phyloP scores from a whole-genome alignment of 2,329 filamentous ascomycete genomes.

The Pyrenochaeta sp. region DNA sequence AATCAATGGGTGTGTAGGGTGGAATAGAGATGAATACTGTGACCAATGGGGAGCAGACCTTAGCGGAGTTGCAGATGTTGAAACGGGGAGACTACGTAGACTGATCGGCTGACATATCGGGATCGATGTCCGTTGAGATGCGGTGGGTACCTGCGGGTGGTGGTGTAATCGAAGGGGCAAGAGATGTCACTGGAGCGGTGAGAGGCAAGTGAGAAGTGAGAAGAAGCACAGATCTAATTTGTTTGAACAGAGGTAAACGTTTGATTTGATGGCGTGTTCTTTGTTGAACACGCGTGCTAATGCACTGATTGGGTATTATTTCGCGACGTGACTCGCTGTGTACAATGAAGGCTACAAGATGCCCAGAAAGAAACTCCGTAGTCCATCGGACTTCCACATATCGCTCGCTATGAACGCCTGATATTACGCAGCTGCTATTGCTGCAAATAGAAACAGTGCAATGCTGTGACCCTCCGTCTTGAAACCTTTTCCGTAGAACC shows the following conservation, averaged over 20 bases:
- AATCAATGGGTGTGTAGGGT: slow-evolving; percentile 7
- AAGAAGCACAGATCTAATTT: neutral
- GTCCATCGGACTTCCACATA: slow-evolving; percentile 13
- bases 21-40: neutral
- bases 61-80: slow-evolving; percentile 20
- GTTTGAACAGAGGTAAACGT: neutral
- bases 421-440: slow-evolving; percentile 2
- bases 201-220: neutral
- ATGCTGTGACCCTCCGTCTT: slow-evolving; percentile 1
- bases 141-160: slow-evolving; percentile 1
- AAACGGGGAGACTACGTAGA: slow-evolving; percentile 14
- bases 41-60: slow-evolving; percentile 9
- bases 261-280: neutral
- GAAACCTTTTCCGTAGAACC: slow-evolving; percentile 11
- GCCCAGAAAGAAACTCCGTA: slow-evolving; percentile 7
- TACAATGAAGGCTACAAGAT: slow-evolving; percentile 3
- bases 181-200: slow-evolving; percentile 4
- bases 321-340: slow-evolving; percentile 12
- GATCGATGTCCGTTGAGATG: slow-evolving; percentile 17
- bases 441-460: slow-evolving; percentile 8
- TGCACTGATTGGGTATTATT: slow-evolving; percentile 23
- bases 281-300: slow-evolving; percentile 3
- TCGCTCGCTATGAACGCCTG: slow-evolving; percentile 4
- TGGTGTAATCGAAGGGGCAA: slow-evolving; percentile 3
- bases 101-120: slow-evolving; percentile 14